Percentiles rank a stretch among this genome's conserved stretches.
Conservation (phyloP, 768 basidiomycete genomes). For the Gloeopeniophorella convolvens region DNA sequence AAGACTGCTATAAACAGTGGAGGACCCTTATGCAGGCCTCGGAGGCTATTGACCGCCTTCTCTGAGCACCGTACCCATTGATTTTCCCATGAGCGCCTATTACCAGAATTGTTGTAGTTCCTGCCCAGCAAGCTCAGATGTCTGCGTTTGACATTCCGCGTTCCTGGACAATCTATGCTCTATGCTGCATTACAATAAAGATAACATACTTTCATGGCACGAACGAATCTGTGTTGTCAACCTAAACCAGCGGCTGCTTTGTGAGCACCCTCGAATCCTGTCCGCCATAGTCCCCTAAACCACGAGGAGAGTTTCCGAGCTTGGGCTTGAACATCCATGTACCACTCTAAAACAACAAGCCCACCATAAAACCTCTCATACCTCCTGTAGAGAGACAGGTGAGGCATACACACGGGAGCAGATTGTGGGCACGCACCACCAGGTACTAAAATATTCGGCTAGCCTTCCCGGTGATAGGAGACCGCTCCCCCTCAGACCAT, state of each 20-base stretch:
- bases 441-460: conserved; percentile 46
- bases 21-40: conserved; percentile 10
- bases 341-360: conserved; percentile 48
- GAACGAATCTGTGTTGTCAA: conserved; percentile 12
- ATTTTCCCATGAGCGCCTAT: too few species aligned
- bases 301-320: conserved; percentile 52
- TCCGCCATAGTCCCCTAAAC: conserved; percentile 52
- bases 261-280: conserved; percentile 59
- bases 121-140: too few species aligned
- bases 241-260: conserved; percentile 66
- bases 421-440: conserved; percentile 51
- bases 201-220: conserved; percentile 18
- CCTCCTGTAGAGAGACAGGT: conserved; percentile 36
- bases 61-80: not conserved
- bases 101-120: too few species aligned
- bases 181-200: conserved; percentile 12
- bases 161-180: conserved; percentile 4
- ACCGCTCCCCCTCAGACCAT: conserved; percentile 42
- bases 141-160: not conserved
- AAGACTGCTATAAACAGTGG: conserved; percentile 34
- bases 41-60: conserved; percentile 1
- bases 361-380: conserved; percentile 49
- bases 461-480: conserved; percentile 43
- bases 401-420: not conserved
- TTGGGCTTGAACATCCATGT: conserved; percentile 59